Base-by-base conservation (phyloP, 1,139 yeast species). In the Debaryomyces fabryi region DNA sequence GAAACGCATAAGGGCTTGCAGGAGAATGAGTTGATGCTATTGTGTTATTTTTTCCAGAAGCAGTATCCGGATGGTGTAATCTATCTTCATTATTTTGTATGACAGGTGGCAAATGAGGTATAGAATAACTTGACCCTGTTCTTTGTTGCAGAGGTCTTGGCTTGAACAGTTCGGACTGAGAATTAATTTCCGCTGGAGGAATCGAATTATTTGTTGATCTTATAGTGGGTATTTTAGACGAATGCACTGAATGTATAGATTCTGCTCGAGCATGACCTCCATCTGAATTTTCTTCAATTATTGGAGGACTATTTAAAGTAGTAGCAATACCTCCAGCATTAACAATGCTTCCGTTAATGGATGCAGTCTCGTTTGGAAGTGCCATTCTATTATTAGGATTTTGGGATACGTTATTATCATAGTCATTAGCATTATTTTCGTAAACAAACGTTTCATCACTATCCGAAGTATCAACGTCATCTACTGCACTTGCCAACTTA, bases 391-490 rank as follows among this genome's bases (percentile, higher is more conserved):
- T 33, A 25, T 33, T 36, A 10, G 39, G 47, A 15, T 29, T 40
- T 18, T 46, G 42, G 3, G 45, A 15, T 23, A 42, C 15, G n/a
- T 15, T 43, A 9, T 37, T 37, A 15, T 38, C 57, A 39, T 53
- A 58, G 20, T 63, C 64, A 47, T 63, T 58, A 30, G 57, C 52
- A 48, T 68, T 69, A 48, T 82, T 81, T 58, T 91, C 97, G 64
- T 92, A 92, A 10, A 92, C 97, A 74, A 92, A 92, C 0, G 96
- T 89, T 65, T 93, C 98, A 58, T 91, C 96, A 38, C 92, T 84
- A 63, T 90, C 97, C 37, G 92, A 85, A 41, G 87, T 82, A 51
- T 88, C 91, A 23, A 82, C 90, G 58, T 90, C 97, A 57, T 89
- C 96, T 7, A 92, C 96, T 0, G 98, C 98, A 54, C 91, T 86